Evolutionary conservation across 2,329 filamentous ascomycete species (phyloP), one percentile per base, ranked within the genome.

Genomic region (Aspergillus arachidicola): DNA sequence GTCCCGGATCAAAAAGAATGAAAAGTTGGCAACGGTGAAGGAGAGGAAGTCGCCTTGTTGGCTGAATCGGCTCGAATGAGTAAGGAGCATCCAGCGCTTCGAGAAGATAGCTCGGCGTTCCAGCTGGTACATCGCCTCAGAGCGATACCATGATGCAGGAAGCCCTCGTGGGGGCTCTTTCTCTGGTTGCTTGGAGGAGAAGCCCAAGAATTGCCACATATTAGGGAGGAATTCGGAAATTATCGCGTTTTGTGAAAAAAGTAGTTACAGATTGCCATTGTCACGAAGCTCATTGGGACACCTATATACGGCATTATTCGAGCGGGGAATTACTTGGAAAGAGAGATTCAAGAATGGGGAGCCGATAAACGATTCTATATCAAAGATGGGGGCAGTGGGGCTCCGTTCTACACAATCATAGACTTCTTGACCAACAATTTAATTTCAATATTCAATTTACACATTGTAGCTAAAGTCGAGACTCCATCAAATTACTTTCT

Each of bases 51-150:
- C 64, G 6, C 72, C 73, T 9, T 66, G 30, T 36, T 71, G 69
- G 6, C 54, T 51, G 55, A 75, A 69, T 9, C 38, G 38, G 3
- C 67, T 68, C 10, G 58, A 60, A 36, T 73, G 69, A 0, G 70
- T 70, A 46, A 71, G 59, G 4, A 73, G 63, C 9, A 72, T 54
- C 70, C 69, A 73, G 26, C 65, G 64, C 51, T 68, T 71, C 32
- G 70, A 72, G 61, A 71, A 72, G 28, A 73, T 68, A 41, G 71
- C 70, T 9, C 71, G 70, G 11, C 70, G 64, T 43, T 73, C 71
- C 4, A 72, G 65, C 53, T 69, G 64, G n/a, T 71, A 71, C 60
- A 73, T 65, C 2, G 65, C 67, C 26, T 68, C 65, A 3, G 70
- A 72, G n/a, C 65, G 66, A 61, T 73, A 72, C 70, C 70, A 72